Base-by-base conservation (phyloP, 805 yeast genomes). In the Candida incommunis region DNA sequence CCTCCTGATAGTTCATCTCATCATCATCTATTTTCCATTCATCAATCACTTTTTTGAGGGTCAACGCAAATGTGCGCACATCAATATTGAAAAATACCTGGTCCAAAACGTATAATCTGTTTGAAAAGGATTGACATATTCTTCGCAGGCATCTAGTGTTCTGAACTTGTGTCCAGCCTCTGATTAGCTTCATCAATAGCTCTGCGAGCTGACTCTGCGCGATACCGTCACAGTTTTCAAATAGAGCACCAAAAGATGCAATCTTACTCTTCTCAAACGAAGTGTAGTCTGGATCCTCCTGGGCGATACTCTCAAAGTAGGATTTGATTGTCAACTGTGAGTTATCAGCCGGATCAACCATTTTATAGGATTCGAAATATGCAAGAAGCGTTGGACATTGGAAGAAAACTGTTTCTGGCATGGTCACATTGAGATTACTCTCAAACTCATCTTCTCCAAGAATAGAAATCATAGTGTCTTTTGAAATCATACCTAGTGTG, bases 1-100 rank as follows among this genome's bases (percentile, higher is more conserved):
- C 60, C 29, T 82, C 92, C 57, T 80, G 86, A 49, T 72, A 74
- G 51, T 75, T 72, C 46, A 68, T 67, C 44, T 75, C 82, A 44
- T 72, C 77, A 27, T 75, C 80, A 41, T 72, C 78, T 3, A 58
- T 60, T 43, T 64, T 60, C 60, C 69, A 62, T 3, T 55, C 52
- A 53, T 81, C 87, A 16, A 82, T 55, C 48, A 71, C 74, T 13
- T 63, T 69, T 45, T 79, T 59, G 45, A 78, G 20, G 18, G n/a
- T 9, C 4, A n/a, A 5, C 9, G 37, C 18, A 7, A 31, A n/a
- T 11, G 37, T 31, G 20, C 37, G 37, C 37, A 31, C 37, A n/a
- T 31, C 18, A 31, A 66, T 47, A 50, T 68, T 66, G 51, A 74
- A 57, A 50, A 73, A 55, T 54, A 76, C 54, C 49, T 63, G 48